A percentile compares a stretch with the other conserved stretches of the same genome.
phyloP scores from a whole-genome alignment of 2,329 filamentous ascomycete species.

The Microascus cirrosus region DNA sequence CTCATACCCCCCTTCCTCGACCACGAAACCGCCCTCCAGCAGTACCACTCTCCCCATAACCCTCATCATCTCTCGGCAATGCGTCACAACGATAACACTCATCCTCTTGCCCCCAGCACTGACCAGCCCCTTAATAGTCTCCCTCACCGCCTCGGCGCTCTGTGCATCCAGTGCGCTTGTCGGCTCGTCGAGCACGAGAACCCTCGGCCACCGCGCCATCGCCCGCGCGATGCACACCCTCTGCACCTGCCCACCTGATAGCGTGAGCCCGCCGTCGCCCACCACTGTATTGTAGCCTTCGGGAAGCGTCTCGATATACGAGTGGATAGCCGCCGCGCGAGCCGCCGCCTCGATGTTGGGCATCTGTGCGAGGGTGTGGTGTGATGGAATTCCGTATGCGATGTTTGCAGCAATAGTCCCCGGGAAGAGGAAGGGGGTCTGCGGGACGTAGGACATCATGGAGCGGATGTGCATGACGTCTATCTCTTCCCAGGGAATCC shows the following conservation, averaged over 20 bases:
- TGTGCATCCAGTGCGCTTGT: slow-evolving; percentile 69
- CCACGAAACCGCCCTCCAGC: slow-evolving; percentile 54
- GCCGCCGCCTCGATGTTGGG: slow-evolving; percentile 35
- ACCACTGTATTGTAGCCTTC: slow-evolving; percentile 61
- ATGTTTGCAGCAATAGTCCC: slow-evolving; percentile 72
- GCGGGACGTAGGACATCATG: slow-evolving; percentile 57
- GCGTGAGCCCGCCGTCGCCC: slow-evolving; percentile 61
- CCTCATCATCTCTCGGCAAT: slow-evolving; percentile 77
- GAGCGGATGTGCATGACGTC: slow-evolving; percentile 49
- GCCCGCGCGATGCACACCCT: slow-evolving; percentile 72
- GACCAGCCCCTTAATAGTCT: slow-evolving; percentile 47
- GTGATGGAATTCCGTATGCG: slow-evolving; percentile 56
- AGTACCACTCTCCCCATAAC: slow-evolving; percentile 65
- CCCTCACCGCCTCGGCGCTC: slow-evolving; percentile 51
- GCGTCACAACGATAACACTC: slow-evolving; percentile 73
- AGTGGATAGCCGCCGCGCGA: slow-evolving; percentile 50
- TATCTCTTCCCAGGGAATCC: slow-evolving; percentile 42
- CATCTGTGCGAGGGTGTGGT: slow-evolving; percentile 35
- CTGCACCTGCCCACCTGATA: slow-evolving; percentile 79
- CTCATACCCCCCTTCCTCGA: slow-evolving; percentile 55
- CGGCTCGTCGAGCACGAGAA: slow-evolving; percentile 79
- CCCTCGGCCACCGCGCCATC: slow-evolving; percentile 55
- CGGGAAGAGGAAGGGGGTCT: slow-evolving; percentile 67
- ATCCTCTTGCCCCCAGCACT: slow-evolving; percentile 25
- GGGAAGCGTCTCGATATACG: slow-evolving; percentile 58